Conservation (phyloP, 352 stramenopile genomes). For the Phytophthora hybrid region DNA sequence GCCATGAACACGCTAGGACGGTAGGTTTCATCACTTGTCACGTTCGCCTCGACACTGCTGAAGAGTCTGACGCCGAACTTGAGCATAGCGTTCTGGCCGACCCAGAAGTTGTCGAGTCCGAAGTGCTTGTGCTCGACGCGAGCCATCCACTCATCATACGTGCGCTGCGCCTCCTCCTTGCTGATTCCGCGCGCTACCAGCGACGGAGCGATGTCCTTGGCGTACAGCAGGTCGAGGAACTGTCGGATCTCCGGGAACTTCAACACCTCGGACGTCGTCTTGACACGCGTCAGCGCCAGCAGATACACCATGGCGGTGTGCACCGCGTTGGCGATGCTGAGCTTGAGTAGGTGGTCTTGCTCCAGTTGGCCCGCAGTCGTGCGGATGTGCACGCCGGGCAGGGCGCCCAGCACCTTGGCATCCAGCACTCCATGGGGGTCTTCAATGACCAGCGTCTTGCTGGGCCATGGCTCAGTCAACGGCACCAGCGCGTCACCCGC, state of each 20-base stretch:
- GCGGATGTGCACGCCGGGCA: constrained; percentile 66
- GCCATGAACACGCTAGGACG: constrained; percentile 50
- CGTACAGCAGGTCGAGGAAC: constrained; percentile 89
- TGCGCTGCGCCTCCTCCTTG: constrained; percentile 45
- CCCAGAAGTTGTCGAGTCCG: constrained; percentile 94
- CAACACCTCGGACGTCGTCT: constrained; percentile 42
- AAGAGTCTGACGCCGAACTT: constrained; percentile 59
- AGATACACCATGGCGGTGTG: constrained; percentile 92
- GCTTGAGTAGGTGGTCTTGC: constrained; percentile 91
- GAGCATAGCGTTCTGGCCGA: constrained; percentile 89
- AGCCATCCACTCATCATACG: constrained; percentile 87
- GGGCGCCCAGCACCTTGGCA: constrained; percentile 25
- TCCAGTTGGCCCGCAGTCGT: constrained; percentile 55
- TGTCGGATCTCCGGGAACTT: constrained; percentile 48
- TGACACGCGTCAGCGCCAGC: constrained; percentile 60
- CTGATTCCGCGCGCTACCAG: constrained; percentile 43
- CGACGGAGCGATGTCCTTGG: constrained; percentile 78
- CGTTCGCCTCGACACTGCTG: constrained; percentile 31
- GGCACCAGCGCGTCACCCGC: constrained; percentile 58
- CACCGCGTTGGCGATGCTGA: constrained; percentile 92
- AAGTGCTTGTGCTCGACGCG: constrained; percentile 88
- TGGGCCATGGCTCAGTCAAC: constrained; percentile 62
- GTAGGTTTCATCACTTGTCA: constrained; percentile 34
- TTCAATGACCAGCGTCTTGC: constrained; percentile 75
- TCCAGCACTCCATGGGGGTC: constrained; percentile 60